Evolutionary conservation across 2,329 filamentous ascomycete species (phyloP).

Genomic region (Emergomyces pasteurianus): DNA sequence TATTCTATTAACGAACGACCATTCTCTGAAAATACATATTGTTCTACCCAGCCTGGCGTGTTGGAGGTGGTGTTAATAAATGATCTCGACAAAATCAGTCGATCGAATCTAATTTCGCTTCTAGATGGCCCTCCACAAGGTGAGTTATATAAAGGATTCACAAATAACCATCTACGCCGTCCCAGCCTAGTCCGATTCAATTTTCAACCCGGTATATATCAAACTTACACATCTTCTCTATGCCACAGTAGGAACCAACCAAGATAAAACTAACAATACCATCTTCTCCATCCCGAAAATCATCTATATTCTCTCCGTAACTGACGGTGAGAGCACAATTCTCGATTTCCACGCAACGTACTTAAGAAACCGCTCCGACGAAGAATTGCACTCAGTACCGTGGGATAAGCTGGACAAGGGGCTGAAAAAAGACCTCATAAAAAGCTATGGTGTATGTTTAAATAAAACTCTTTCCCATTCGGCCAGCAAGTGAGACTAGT

Average conservation of each 20-base stretch:
- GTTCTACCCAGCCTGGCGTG: not conserved
- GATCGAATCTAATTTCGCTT: constrained; percentile 38
- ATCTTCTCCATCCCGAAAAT: constrained; percentile 15
- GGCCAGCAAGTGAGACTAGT: not conserved
- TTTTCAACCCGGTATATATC: constrained; percentile 25
- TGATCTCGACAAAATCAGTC: constrained; percentile 23
- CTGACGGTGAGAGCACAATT: constrained; percentile 14
- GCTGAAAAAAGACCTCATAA: constrained; percentile 4
- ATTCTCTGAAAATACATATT: not conserved
- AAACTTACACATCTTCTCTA: not conserved
- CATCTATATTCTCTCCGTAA: constrained; percentile 31
- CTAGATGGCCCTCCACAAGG: constrained; percentile 17
- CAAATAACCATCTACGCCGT: not conserved
- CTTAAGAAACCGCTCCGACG: no score
- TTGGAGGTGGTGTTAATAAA: constrained; percentile 5
- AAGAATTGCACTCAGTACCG: not conserved
- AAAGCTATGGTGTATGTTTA: constrained; percentile 5
- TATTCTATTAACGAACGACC: not conserved
- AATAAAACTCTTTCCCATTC: not conserved
- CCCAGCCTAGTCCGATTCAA: not conserved
- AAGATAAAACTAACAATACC: not conserved
- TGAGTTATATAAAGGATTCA: not conserved
- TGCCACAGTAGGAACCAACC: not conserved
- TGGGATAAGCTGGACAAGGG: not conserved
- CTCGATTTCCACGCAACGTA: not conserved